Conservation (phyloP, 805 yeast genomes). For the Pichia occidentalis region DNA sequence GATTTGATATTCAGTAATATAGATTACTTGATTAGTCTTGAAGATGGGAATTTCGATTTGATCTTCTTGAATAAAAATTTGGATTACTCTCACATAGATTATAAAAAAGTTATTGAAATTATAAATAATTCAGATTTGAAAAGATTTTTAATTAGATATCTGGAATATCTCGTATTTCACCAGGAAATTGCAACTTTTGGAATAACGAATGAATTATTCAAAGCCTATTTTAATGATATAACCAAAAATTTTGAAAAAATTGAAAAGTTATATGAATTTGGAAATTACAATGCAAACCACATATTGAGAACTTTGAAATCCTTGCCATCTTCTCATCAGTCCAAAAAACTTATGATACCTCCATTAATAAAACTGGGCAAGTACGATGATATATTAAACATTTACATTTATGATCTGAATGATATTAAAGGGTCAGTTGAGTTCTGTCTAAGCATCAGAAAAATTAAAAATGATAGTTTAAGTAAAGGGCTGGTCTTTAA, state of each 20-base stretch:
- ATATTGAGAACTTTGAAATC: slow-evolving; percentile 22
- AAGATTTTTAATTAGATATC: slow-evolving; percentile 37
- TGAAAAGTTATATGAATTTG: slow-evolving; percentile 29
- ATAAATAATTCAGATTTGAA: slow-evolving; percentile 27
- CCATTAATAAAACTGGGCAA: slow-evolving; percentile 54
- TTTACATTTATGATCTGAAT: slow-evolving; percentile 49
- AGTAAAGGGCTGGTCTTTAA: slow-evolving; percentile 36
- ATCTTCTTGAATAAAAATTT: slow-evolving; percentile 64
- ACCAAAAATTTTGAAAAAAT: slow-evolving; percentile 27
- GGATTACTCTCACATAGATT: slow-evolving; percentile 33
- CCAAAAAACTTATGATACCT: slow-evolving; percentile 44
- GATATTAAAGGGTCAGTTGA: slow-evolving; percentile 53
- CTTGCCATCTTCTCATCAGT: slow-evolving; percentile 15
- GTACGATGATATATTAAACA: slow-evolving; percentile 56
- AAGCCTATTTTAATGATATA: slow-evolving; percentile 35
- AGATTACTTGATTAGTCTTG: slow-evolving; percentile 40
- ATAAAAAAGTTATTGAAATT: slow-evolving; percentile 42
- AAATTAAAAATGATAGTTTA: slow-evolving; percentile 13
- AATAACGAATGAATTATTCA: slow-evolving; percentile 40
- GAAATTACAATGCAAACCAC: slow-evolving; percentile 34
- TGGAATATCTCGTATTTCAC: slow-evolving; percentile 44
- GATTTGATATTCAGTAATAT: slow-evolving; percentile 54
- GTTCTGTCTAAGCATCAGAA: slow-evolving; percentile 50
- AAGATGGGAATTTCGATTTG: slow-evolving; percentile 32
- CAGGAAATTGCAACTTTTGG: slow-evolving; percentile 31